Evolutionary conservation across 1,284 basidiomycete genomes (phyloP), one percentile per base, ranked within the genome.

Genomic region (Kwoniella shivajii): DNA sequence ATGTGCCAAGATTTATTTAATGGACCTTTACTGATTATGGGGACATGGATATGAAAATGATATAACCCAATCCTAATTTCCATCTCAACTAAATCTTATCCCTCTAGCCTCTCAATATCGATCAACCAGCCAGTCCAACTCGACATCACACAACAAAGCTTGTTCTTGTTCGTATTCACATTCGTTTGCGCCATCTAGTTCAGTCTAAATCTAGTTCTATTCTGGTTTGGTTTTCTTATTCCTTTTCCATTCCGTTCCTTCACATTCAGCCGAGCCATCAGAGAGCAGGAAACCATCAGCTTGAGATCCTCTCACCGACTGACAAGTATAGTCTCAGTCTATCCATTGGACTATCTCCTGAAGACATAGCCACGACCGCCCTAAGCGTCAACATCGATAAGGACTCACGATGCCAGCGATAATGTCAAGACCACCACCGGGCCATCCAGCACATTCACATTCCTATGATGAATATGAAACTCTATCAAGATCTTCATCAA

Each of bases 381-480:
- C 37, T n/a, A 39, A 39, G 6, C 37, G 37, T n/a, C 14, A 11
- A 9, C 20, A 39, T 18, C 37, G 34, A n/a, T n/a, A n/a, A n/a
- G 16, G 37, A 2, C 24, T 6, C 45, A 45, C 9, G 6, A 56
- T 56, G 54, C 54, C 54, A 13, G 33, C 42, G 13, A 39, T 45
- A 22, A 42, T 42, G 5, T 18, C 30, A 31, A 39, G 54, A 33
- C 41, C 54, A 26, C 54, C 54, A 5, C 46, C 46, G 14, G 54
- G 54, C 18, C 54, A 50, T 39, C 48, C 47, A 16, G 29, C 18
- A 11, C 16, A 43, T 26, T 37, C 26, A 18, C 38, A 31, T 31
- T 31, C 50, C 37, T 51, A 31, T 29, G 54, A 51, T n/a, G 47
- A 57, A 13, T 42, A 36, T 38, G 50, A 49, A 22, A n/a, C 54